Evolutionary conservation across 345 rosid genomes (phyloP).

Genomic region (Erodium maritimum): DNA sequence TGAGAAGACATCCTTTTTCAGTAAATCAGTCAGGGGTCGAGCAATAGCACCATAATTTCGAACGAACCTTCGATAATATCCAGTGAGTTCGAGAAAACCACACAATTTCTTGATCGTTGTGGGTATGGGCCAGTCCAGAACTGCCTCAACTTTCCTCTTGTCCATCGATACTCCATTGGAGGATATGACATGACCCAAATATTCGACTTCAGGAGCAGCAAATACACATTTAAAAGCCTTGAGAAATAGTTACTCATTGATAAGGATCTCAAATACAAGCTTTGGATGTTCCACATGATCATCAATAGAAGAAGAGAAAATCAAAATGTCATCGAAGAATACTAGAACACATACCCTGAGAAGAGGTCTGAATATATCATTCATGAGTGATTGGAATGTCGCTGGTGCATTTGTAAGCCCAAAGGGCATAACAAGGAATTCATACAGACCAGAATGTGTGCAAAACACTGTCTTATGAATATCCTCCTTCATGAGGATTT

Average conservation of each 20-base stretch:
- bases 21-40: no score
- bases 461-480: no score
- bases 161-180: not conserved
- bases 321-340: no score
- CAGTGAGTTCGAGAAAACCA: not conserved
- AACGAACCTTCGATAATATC: not conserved
- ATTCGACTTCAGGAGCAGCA: not conserved
- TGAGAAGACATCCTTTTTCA: no score
- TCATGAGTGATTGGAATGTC: slow-evolving; percentile 9
- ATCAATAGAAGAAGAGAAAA: no score
- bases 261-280: no score
- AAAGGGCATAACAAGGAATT: slow-evolving; percentile 12
- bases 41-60: not conserved
- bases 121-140: not conserved
- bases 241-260: no score
- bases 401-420: slow-evolving; percentile 10
- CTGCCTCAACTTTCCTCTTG: not conserved
- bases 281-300: no score
- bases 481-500: no score
- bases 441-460: slow-evolving; percentile 3
- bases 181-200: not conserved
- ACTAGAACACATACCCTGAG: no score
- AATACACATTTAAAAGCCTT: no score
- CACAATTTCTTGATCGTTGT: not conserved
- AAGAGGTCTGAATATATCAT: not conserved